Conservation (phyloP, 441 rosid genomes). For the Breynia disticha region DNA sequence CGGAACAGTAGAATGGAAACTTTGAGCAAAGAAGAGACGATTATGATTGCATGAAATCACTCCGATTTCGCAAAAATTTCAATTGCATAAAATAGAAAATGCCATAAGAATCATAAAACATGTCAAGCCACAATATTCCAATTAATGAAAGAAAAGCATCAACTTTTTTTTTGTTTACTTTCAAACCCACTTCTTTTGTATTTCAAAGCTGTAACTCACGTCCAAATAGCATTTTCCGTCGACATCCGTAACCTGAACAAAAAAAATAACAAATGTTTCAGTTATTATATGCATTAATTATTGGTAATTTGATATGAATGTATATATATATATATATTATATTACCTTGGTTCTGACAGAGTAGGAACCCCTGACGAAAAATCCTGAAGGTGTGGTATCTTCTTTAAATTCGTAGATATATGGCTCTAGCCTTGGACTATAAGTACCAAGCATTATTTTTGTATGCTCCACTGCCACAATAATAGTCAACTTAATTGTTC, state of each 20-base stretch:
- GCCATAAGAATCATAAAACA: too few species aligned
- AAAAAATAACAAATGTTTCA: not conserved
- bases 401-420: slow-evolving; percentile 30
- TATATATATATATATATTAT: not conserved
- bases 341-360: slow-evolving; percentile 58
- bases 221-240: slow-evolving; percentile 18
- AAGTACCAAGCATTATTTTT: slow-evolving; percentile 75
- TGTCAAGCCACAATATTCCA: not conserved
- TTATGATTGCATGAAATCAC: too few species aligned
- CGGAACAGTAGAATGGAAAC: too few species aligned
- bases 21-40: too few species aligned
- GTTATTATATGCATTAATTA: not conserved
- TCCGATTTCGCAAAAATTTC: too few species aligned
- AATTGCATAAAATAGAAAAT: too few species aligned
- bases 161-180: not conserved
- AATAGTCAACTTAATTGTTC: not conserved
- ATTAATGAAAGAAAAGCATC: not conserved
- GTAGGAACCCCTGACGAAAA: slow-evolving; percentile 66
- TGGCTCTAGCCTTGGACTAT: slow-evolving; percentile 53
- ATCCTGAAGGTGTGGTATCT: slow-evolving; percentile 55
- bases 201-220: slow-evolving; percentile 14
- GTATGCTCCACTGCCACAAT: slow-evolving; percentile 39
- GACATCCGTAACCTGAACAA: slow-evolving; percentile 16
- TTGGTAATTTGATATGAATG: not conserved
- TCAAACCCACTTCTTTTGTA: slow-evolving; percentile 13